Base-by-base conservation (phyloP, 306 rosid species). In the Acacia melanoxylon region DNA sequence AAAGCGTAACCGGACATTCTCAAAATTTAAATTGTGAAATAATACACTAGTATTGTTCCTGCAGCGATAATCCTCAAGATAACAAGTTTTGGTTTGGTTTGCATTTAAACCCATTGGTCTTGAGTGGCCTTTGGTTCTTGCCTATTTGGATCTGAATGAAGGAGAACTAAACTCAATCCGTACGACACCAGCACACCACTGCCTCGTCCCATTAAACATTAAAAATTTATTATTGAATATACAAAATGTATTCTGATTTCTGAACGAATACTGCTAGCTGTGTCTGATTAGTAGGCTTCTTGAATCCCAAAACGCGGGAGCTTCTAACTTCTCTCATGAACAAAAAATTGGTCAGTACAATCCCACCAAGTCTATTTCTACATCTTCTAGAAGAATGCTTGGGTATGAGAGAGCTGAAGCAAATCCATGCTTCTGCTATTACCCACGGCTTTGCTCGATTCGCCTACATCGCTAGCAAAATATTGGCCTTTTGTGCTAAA, bases 401-500 rank as follows among this genome's bases (percentile, higher is more conserved):
- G 66, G 65, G 35, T 68, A 81, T 54, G 75, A 81, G 44, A 75
- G 19, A 74, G 33, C 10, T 78, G 16, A 87, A 87, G 46, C 90
- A 81, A 81, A 70, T 87, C 71, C 87, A 87, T 46, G 90, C 80
- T n/a, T 83, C 82, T 5, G 33, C 84, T 49, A 81, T 87, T 33
- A 84, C 86, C 58, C 78, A 75, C 10, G 65, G 42, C 42, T 77
- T 84, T 4, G 24, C 86, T 62, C 82, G 90, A 29, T 87, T 87
- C 77, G 10, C 87, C 70, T 87, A 68, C 45, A 29, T 87, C 33
- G 77, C 90, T 51, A 84, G 84, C 84, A 84, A 69, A 81, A 76
- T 87, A 68, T 5, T 87, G 76, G 74, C 86, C 25, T 81, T 75
- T 35, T 78, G 10, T 33, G 54, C 87, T 27, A 85, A 33, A 62